Evolutionary conservation across 2,329 filamentous ascomycete species (phyloP).

Genomic region (Colletotrichum sp.): DNA sequence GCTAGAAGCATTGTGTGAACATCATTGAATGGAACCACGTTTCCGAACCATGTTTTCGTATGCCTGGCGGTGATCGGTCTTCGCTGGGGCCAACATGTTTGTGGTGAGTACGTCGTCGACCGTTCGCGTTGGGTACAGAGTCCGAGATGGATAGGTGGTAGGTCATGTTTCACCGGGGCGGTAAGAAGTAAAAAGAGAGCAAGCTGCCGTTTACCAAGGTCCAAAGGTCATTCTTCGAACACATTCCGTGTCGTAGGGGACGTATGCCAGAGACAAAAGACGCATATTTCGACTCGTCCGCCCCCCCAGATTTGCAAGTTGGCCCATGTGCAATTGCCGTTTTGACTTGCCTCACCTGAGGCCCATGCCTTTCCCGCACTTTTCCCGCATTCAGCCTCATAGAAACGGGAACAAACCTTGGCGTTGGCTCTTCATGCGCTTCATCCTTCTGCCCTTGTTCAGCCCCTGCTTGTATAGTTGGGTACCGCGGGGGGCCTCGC

Average conservation of each 20-base stretch:
- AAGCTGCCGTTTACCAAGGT: not conserved
- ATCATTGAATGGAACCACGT: not conserved
- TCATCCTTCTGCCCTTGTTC: not conserved
- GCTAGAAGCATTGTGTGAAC: conserved; percentile 1
- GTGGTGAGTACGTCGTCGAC: not conserved
- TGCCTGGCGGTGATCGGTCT: not conserved
- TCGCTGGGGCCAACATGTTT: not conserved
- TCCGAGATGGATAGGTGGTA: not conserved
- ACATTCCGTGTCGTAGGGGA: not conserved
- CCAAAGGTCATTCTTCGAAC: not conserved
- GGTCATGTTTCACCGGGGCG: not conserved
- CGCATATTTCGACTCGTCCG: not conserved
- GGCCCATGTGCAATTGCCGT: not conserved
- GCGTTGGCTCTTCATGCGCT: not conserved
- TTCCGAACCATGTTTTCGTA: not conserved
- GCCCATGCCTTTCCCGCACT: not conserved
- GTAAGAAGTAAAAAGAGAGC: not conserved
- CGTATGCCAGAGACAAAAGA: not conserved
- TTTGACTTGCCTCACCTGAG: not conserved
- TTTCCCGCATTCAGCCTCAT: not conserved
- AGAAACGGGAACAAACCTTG: not conserved
- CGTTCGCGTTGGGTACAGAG: not conserved
- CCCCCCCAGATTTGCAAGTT: not conserved
- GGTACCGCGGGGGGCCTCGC: not conserved
- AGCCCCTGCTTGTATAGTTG: not conserved